Conservation (phyloP, 495 filamentous ascomycete genomes). For the Aspergillus taichungensis region DNA sequence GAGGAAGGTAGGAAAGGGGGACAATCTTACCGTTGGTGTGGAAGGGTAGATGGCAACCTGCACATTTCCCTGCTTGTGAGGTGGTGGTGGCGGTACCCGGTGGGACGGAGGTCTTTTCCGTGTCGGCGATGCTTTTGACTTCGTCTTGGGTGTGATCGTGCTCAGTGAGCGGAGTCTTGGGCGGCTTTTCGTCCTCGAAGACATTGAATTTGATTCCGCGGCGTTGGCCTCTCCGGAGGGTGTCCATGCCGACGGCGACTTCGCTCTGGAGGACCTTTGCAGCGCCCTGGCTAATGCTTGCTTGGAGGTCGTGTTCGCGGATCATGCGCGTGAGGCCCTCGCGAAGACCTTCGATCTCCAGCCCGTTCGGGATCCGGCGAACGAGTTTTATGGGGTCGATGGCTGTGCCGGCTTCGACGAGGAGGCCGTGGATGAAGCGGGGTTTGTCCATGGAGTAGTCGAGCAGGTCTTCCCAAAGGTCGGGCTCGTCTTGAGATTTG, state of each 20-base stretch:
- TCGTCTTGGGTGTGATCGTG: slow-evolving; percentile 3
- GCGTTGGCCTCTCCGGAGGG: slow-evolving; percentile 63
- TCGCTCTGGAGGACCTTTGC: slow-evolving; percentile 80
- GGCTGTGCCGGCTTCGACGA: slow-evolving; percentile 87
- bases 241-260: slow-evolving; percentile 73
- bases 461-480: slow-evolving; percentile 91
- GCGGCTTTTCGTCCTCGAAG: slow-evolving; percentile 22
- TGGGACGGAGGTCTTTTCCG: slow-evolving; percentile 11
- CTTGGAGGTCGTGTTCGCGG: slow-evolving; percentile 87
- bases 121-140: slow-evolving; percentile 8
- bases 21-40: slow-evolving; percentile 34
- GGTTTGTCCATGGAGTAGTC: slow-evolving; percentile 96
- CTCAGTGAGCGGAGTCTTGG: slow-evolving; percentile 1
- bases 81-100: neutral
- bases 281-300: slow-evolving; percentile 81
- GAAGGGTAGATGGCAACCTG: slow-evolving; percentile 55
- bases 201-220: slow-evolving; percentile 87
- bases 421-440: slow-evolving; percentile 79
- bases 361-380: slow-evolving; percentile 77
- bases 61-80: slow-evolving; percentile 34
- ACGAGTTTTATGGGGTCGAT: slow-evolving; percentile 88
- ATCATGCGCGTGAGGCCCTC: slow-evolving; percentile 80
- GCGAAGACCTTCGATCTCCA: slow-evolving; percentile 81
- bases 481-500: slow-evolving; percentile 80
- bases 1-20: neutral